Base-by-base conservation (phyloP, 83 land plant species). In the Diphasiastrum complanatum region DNA sequence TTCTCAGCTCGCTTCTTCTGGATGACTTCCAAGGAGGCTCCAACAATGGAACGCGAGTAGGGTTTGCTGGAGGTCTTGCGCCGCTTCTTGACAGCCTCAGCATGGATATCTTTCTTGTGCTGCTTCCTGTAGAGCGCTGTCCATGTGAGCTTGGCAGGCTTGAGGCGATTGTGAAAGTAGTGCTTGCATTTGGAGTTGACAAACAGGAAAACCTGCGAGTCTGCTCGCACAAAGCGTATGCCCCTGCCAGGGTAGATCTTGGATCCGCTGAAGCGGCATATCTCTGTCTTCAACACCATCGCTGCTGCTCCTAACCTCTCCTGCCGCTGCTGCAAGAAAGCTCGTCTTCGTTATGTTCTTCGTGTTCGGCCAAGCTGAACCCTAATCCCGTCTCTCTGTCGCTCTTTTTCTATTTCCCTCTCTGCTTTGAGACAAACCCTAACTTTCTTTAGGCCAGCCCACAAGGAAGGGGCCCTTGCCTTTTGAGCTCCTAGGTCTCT, bases 201-300 rank as follows among this genome's bases (percentile, higher is more conserved):
- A 61, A 85, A 85, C 30, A 85, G 73, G 51, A 85, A 85, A 3
- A 82, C 86, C 80, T 84, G 83, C 16, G 78, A 72, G 52, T 84
- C 89, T 1, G 74, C 60, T 23, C 83, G 75, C 5, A 84, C 51
- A 62, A 84, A 82, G 37, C 86, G 70, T 33, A 82, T 84, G 22
- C 89, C 87, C 61, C 47, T 80, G 2, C 87, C 87, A n/a, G 83
- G 89, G 65, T 82, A 84, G 25, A 84, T 84, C 83, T 84, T 84
- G 8, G 73, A 63, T 6, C 88, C 86, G 34, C 86, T 81, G 63
- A 84, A 84, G 0, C 86, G 86, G 66, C 89, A 84, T 4, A 82
- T 48, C 65, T 84, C 86, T 5, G 89, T 84, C 83, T 75, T 79
- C 64, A 67, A 33, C 70, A 67, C 70, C 70, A 67, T 67, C 45